Conservation (phyloP, 2,329 filamentous ascomycete species). For the Stachybotrys echinatus region DNA sequence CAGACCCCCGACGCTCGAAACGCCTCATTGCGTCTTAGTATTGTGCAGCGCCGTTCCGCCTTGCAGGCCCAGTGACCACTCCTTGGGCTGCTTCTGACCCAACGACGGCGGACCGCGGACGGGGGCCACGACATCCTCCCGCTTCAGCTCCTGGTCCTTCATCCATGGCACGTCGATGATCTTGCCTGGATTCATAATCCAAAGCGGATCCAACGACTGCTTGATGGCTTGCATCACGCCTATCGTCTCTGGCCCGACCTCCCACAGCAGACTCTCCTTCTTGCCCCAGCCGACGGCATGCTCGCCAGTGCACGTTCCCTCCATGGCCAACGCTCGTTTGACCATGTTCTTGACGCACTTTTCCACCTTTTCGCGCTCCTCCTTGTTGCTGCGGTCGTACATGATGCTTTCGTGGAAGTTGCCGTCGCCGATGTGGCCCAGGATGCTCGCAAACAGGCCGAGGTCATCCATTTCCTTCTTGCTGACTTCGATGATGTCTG, state of each 20-base stretch:
- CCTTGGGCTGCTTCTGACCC: slow-evolving; percentile 4
- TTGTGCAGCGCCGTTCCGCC: not conserved
- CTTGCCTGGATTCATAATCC: slow-evolving; percentile 90
- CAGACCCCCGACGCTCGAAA: too few species aligned
- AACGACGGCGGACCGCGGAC: slow-evolving; percentile 7
- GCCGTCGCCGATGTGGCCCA: slow-evolving; percentile 88
- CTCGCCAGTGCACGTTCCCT: slow-evolving; percentile 87
- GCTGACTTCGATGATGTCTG: slow-evolving; percentile 73
- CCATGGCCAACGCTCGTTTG: slow-evolving; percentile 84
- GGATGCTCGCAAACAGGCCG: slow-evolving; percentile 78
- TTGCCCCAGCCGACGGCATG: slow-evolving; percentile 84
- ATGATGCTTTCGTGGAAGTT: slow-evolving; percentile 95
- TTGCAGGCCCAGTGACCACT: not conserved
- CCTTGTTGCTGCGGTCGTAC: slow-evolving; percentile 66
- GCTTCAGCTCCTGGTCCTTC: slow-evolving; percentile 13
- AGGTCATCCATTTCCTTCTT: slow-evolving; percentile 86
- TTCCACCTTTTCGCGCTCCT: slow-evolving; percentile 71
- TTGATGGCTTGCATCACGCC: slow-evolving; percentile 84
- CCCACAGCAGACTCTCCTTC: slow-evolving; percentile 71
- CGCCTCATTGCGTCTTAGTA: not conserved
- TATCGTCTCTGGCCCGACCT: slow-evolving; percentile 75
- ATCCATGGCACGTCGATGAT: slow-evolving; percentile 67
- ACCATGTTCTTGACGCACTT: slow-evolving; percentile 87
- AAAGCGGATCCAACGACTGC: slow-evolving; percentile 72
- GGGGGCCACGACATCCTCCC: slow-evolving; percentile 16